Evolutionary conservation across 2,329 filamentous ascomycete genomes (phyloP).

Genomic region (Xylariaceae sp.): DNA sequence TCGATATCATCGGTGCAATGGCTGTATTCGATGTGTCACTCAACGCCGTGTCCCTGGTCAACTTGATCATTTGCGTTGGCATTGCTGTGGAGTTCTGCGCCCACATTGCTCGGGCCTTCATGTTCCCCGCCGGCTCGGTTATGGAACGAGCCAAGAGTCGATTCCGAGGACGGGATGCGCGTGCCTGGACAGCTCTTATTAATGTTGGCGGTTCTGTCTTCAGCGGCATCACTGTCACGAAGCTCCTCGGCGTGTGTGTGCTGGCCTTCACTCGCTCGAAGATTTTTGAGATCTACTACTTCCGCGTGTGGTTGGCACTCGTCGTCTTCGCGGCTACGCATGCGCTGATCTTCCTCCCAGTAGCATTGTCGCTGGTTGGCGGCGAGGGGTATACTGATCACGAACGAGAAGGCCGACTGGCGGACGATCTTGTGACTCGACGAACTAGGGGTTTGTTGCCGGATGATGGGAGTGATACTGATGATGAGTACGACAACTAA

Average conservation of each 20-base stretch:
- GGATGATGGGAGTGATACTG: conserved; percentile 67
- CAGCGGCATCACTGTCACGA: conserved; percentile 92
- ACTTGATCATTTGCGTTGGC: conserved; percentile 93
- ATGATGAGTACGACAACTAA: conserved; percentile 54
- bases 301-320: conserved; percentile 89
- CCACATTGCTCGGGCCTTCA: conserved; percentile 92
- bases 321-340: conserved; percentile 86
- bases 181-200: conserved; percentile 87
- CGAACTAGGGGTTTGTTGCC: conserved; percentile 72
- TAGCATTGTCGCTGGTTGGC: conserved; percentile 78
- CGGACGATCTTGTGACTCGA: conserved; percentile 78
- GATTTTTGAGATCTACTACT: conserved; percentile 99
- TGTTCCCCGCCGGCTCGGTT: conserved; percentile 78
- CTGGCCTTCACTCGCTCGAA: conserved; percentile 93
- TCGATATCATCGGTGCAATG: conserved; percentile 95
- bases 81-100: conserved; percentile 97
- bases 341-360: conserved; percentile 85
- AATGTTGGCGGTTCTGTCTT: conserved; percentile 95
- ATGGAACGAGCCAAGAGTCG: conserved; percentile 74
- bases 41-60: conserved; percentile 92
- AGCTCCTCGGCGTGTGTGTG: conserved; percentile 85
- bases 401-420: conserved; percentile 79
- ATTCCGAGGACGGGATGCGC: conserved; percentile 75
- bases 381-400: conserved; percentile 85
- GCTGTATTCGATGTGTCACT: conserved; percentile 80